phyloP scores from a whole-genome alignment of 2,329 filamentous ascomycete genomes.

The Arthrinium phaeospermum region DNA sequence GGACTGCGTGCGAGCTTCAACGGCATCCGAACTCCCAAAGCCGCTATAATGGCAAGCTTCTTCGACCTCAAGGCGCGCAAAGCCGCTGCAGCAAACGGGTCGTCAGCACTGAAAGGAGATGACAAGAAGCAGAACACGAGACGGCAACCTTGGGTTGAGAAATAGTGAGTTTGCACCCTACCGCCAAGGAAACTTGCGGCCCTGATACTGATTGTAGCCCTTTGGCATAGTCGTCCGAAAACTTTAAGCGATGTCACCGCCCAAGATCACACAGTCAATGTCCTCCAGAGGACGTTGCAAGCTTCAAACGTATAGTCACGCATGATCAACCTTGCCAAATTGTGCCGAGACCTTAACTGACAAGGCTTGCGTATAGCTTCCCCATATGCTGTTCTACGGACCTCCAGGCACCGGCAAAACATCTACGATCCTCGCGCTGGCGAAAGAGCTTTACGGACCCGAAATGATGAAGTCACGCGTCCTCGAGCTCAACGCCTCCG shows the following conservation, averaged over 20 bases:
- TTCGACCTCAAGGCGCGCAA: conserved; percentile 95
- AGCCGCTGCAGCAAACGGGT: conserved; percentile 72
- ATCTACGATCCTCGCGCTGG: conserved; percentile 93
- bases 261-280: conserved; percentile 94
- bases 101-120: conserved; percentile 69
- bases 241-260: conserved; percentile 93
- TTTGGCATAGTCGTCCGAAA: conserved; percentile 78
- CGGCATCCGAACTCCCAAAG: background rate
- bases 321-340: conserved; percentile 20
- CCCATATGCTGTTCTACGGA: conserved; percentile 99
- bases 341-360: conserved; percentile 25
- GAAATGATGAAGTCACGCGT: conserved; percentile 92
- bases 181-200: background rate
- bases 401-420: conserved; percentile 98
- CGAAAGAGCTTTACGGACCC: conserved; percentile 96
- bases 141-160: conserved; percentile 96
- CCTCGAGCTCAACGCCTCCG: conserved; percentile 98
- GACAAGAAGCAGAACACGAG: conserved; percentile 67
- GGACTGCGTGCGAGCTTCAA: background rate
- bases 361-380: conserved; percentile 61
- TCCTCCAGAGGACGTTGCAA: conserved; percentile 91
- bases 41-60: conserved; percentile 76
- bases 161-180: conserved; percentile 72
- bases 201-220: conserved; percentile 35
- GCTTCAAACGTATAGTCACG: conserved; percentile 74